These are phyloP conservation scores for Bisporella sp. DNA, from an alignment of 2,329 filamentous ascomycete species.

Conservation along the genomic window DNA sequence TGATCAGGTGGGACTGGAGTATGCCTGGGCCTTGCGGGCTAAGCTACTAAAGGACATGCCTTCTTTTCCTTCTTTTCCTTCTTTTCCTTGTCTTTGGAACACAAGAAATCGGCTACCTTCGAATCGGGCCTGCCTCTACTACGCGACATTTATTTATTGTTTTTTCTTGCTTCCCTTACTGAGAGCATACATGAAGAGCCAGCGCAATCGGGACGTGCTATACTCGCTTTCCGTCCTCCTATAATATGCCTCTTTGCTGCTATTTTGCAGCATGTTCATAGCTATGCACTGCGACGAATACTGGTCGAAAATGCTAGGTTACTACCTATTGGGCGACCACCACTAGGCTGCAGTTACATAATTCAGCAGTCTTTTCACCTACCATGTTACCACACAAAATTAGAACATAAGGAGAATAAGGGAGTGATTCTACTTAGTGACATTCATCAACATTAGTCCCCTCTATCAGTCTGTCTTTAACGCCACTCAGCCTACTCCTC, in stretches of 20 bases:
- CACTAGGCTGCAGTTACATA: neutral
- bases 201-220: too few relatives aligned
- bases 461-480: neutral
- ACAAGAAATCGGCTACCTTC: too few relatives aligned
- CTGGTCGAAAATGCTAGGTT: neutral
- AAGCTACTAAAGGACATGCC: too few relatives aligned
- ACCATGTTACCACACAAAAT: neutral
- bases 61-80: too few relatives aligned
- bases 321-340: neutral
- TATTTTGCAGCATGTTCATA: neutral
- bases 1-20: too few relatives aligned
- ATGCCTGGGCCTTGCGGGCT: too few relatives aligned
- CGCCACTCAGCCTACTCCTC: neutral
- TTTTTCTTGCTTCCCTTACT: too few relatives aligned
- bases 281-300: neutral
- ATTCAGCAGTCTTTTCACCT: neutral
- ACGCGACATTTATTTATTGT: too few relatives aligned
- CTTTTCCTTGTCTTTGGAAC: too few relatives aligned
- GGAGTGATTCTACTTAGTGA: neutral
- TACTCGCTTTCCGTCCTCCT: too few relatives aligned
- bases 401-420: neutral
- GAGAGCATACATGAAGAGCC: too few relatives aligned
- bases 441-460: neutral
- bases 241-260: neutral
- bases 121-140: too few relatives aligned